Base-by-base conservation (phyloP, 2,329 filamentous ascomycete species). In the Colletotrichum orbiculare region DNA sequence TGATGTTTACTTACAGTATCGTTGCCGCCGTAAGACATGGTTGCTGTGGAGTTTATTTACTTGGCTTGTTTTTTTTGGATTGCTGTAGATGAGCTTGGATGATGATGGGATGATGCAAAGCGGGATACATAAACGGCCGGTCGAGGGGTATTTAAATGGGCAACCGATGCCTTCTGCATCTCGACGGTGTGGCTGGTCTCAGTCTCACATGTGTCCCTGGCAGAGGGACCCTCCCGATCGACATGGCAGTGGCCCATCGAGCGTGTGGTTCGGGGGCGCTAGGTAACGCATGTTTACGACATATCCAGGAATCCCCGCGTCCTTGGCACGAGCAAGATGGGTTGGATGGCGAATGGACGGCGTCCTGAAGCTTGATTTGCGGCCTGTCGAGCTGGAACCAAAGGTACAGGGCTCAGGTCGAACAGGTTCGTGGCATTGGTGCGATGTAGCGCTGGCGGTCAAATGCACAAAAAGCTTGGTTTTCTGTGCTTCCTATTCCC, bases 11-110 rank as follows among this genome's bases (percentile, higher is more conserved):
- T 73, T 68, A 76, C 76, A 73, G 75, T 71, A 68, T 77, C 75
- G 77, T 81, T 77, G 68, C 77, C 73, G 72, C 77, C 75, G 78
- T 80, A 83, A 79, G 82, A 84, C 82, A 84, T 82, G 59, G 39
- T 78, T 70, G 68, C 52, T 66, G 11, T 45, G 9, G 25, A 25
- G 4, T 56, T 48, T 59, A 25, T 56, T 53, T 59, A 35, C 25
- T 25, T 17, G 15, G 15, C 15, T 17, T 17, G 15, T 55, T 50
- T 57, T 25, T 52, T n/a, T 48, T 38, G 9, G 33, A 13, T 39
- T 6, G 47, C 4, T 53, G 11, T 34, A n/a, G 25, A 8, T 54
- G 35, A 50, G 34, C 17, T 65, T 13, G 17, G 35, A 46, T 42
- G 45, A 52, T 53, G 49, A 49, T 47, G 45, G n/a, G 62, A 52